phyloP scores from a whole-genome alignment of 192 early-diverging fungal species.

The Entophlyctis luteolus region DNA sequence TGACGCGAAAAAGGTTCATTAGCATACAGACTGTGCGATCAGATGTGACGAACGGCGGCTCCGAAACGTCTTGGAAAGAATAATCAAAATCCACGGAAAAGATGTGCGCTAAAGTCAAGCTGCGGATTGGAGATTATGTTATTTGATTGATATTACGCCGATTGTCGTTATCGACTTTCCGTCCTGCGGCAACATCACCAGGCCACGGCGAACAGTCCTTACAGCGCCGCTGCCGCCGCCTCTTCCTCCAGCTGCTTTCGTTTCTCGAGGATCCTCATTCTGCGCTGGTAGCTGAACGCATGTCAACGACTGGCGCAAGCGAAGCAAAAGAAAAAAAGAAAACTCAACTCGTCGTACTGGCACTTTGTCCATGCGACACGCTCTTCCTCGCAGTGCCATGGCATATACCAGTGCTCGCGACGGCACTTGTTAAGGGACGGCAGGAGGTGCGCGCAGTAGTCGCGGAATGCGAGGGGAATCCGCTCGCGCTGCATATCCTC shows the following conservation, averaged over 20 bases:
- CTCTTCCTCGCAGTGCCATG: conserved; percentile 92
- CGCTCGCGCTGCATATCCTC: conserved; percentile 79
- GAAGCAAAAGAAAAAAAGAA: conserved; percentile 12
- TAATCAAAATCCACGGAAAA: too few relatives aligned
- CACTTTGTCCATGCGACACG: conserved; percentile 88
- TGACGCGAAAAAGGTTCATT: too few relatives aligned
- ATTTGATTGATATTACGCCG: too few relatives aligned
- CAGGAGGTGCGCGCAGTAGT: conserved; percentile 90
- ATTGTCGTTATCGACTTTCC: too few relatives aligned
- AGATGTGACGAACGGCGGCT: too few relatives aligned
- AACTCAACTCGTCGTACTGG: conserved; percentile 81
- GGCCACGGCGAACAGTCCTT: too few relatives aligned
- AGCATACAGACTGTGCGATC: too few relatives aligned
- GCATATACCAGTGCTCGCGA: conserved; percentile 75
- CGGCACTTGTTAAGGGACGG: conserved; percentile 91
- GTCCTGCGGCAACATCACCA: too few relatives aligned
- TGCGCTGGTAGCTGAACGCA: conserved; percentile 32
- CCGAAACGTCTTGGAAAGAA: too few relatives aligned
- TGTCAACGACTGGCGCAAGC: too few relatives aligned
- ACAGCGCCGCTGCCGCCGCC: conserved; percentile 7
- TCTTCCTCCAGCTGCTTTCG: conserved; percentile 28
- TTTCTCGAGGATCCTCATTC: conserved; percentile 37
- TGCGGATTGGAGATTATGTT: too few relatives aligned
- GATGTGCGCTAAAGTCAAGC: too few relatives aligned
- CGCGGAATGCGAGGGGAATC: conserved; percentile 82